Conservation (phyloP, 257 asterid species). For the Petrea volubilis region DNA sequence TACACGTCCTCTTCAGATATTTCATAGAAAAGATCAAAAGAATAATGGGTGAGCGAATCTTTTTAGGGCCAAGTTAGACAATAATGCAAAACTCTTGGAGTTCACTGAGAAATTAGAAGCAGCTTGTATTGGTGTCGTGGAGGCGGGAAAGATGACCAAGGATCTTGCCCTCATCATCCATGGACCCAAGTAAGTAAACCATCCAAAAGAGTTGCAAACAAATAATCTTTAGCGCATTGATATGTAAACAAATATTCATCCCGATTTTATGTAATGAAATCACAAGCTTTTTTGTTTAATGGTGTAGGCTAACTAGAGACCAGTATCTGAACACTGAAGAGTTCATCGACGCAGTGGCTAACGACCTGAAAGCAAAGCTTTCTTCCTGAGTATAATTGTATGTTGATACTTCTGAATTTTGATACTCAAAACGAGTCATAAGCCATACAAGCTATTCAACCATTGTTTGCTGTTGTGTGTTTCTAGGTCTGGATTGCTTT, state of each 20-base stretch:
- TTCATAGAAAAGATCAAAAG: background rate
- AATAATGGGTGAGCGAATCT: background rate
- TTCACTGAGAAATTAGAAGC: conserved; percentile 91
- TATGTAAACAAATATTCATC: background rate
- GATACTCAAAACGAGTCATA: background rate
- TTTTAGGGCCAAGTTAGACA: conserved; percentile 86
- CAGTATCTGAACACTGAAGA: conserved; percentile 82
- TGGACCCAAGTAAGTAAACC: conserved; percentile 71
- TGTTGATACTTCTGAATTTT: conserved; percentile 3
- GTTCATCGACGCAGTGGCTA: conserved; percentile 93
- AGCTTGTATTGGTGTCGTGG: conserved; percentile 89
- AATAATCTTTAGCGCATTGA: background rate
- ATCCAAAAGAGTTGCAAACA: background rate
- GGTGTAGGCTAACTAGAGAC: conserved; percentile 66
- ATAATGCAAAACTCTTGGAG: conserved; percentile 76
- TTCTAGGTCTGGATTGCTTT: conserved; percentile 22
- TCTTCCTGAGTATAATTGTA: conserved; percentile 42
- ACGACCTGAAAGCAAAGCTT: conserved; percentile 78
- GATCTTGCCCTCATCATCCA: conserved; percentile 94
- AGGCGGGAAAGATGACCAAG: conserved; percentile 97
- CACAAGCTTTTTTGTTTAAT: background rate
- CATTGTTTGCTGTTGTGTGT: too few species aligned
- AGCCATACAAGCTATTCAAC: background rate
- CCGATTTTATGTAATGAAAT: background rate
- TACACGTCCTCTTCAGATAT: background rate